Base-by-base conservation (phyloP, 2,329 filamentous ascomycete genomes). In the Coniella vitis region DNA sequence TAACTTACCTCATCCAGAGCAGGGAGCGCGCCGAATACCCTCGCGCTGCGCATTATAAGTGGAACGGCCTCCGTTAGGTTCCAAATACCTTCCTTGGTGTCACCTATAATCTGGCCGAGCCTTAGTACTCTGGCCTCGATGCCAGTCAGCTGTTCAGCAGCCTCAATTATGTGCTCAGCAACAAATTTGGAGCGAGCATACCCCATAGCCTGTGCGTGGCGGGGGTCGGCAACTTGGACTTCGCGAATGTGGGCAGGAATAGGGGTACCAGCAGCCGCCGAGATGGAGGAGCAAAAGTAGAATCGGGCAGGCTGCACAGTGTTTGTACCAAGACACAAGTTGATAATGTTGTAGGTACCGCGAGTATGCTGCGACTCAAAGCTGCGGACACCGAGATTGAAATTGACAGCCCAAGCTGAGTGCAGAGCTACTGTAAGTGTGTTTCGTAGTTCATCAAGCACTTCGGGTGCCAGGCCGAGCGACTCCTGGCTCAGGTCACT, bases 391-490 rank as follows among this genome's bases (percentile, higher is more conserved):
- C 64, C 63, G 54, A 78, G 67, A 58, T 76, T 78, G 64, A 80
- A 80, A 58, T 79, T 79, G 22, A 79, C 76, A 1, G 72, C 64
- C 75, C 75, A 78, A 0, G 75, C 73, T 52, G 67, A 67, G 62
- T 79, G 74, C 21, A 79, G 71, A 17, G 76, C 66, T 12, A 60
- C 58, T 0, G 68, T 68, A 1, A 78, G 56, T 1, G 63, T 49
- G 7, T 45, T 38, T 10, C 41, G 46, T 2, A 73, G 55, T 10
- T 58, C 54, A 10, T 54, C 25, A 22, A 67, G 66, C 2, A 49
- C 47, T 1, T 56, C 49, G 1, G 49, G 29, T 0, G 56, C 47
- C 2, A 76, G 61, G 10, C 73, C 72, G 13, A 76, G 64, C 42
- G 67, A 58, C 13, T 58, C 20, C n/a, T 62, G 54, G 38, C 64